A percentile compares a stretch with the other conserved stretches of the same genome.
These are phyloP conservation scores for Conidiobolus coronatus DNA, from an alignment of 371 early-diverging fungal genomes.

Conservation along the genomic window DNA sequence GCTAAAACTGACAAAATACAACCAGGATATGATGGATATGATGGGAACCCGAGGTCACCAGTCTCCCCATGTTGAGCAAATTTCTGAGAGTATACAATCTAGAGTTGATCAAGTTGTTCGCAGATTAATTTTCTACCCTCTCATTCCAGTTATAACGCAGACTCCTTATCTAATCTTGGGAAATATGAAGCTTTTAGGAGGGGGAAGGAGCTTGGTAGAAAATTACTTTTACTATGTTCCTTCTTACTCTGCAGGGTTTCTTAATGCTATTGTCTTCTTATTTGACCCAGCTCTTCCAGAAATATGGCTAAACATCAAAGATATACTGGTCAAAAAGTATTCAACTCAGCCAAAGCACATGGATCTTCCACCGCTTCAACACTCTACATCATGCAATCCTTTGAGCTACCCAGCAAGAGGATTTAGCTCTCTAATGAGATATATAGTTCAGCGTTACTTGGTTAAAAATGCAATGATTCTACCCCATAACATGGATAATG, in stretches of 20 bases:
- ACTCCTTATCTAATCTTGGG: conserved; percentile 1
- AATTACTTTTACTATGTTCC: conserved; percentile 4
- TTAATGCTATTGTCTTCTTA: conserved; percentile 3
- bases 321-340: neutral
- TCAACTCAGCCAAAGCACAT: neutral
- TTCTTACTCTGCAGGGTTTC: conserved; percentile 1
- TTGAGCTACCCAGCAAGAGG: too few species aligned
- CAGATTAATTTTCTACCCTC: conserved; percentile 4
- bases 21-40: conserved; percentile 1
- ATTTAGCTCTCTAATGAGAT: too few species aligned
- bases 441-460: too few species aligned
- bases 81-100: conserved; percentile 1
- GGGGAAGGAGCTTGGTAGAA: neutral
- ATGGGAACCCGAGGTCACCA: neutral
- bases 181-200: conserved; percentile 1
- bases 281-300: conserved; percentile 5
- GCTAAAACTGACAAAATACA: conserved; percentile 1
- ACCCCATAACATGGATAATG: too few species aligned
- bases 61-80: conserved; percentile 1
- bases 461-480: too few species aligned
- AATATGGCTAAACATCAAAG: neutral
- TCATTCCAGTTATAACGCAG: conserved; percentile 4
- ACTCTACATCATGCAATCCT: too few species aligned
- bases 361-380: too few species aligned
- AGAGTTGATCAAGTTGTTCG: conserved; percentile 4